Evolutionary conservation across 495 filamentous ascomycete species (phyloP), one percentile per base, ranked within the genome.

Genomic region (Hypoxylon fragiforme): DNA sequence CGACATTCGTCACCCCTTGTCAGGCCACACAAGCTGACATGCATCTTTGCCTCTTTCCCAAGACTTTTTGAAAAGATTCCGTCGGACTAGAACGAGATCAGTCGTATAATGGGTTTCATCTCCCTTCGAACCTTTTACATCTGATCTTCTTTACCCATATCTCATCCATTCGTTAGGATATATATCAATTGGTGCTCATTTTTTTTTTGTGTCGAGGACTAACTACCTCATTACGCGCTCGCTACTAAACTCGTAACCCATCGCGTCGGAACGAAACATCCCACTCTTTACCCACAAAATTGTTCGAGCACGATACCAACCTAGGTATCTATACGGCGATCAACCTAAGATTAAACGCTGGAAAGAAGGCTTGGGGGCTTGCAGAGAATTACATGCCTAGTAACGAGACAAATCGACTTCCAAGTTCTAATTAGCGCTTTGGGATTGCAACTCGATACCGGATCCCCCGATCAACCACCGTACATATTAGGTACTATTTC

Each of bases 11-110:
- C 47, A 41, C 47, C 57, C 58, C 58, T 53, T 57, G 58, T 62
- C 58, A 62, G 52, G 38, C 58, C 58, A 57, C 51, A 56, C 45
- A 51, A 53, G 58, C 58, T 62, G 52, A 62, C 58, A 62, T 57
- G 58, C 58, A 37, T 57, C 52, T 53, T 53, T 30, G 47, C 47
- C 53, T 52, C 58, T 57, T 50, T 37, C 12, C 4, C 36, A 48
- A 31, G 24, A n/a, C n/a, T n/a, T n/a, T 60, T 54, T 49, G 16
- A 28, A 44, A 53, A 31, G 31, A 56, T 52, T 49, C 46, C 38
- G 38, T 48, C 24, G 24, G 44, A 35, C 47, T 48, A 32, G 52
- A 42, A 52, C 52, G 38, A 49, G 24, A 53, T 52, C 48, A 43
- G 32, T 46, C 32, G 52, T 52, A 57, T 35, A 57, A 57, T 62